Conservation (phyloP, 2,329 filamentous ascomycete species). For the Diaporthe citriasiana region DNA sequence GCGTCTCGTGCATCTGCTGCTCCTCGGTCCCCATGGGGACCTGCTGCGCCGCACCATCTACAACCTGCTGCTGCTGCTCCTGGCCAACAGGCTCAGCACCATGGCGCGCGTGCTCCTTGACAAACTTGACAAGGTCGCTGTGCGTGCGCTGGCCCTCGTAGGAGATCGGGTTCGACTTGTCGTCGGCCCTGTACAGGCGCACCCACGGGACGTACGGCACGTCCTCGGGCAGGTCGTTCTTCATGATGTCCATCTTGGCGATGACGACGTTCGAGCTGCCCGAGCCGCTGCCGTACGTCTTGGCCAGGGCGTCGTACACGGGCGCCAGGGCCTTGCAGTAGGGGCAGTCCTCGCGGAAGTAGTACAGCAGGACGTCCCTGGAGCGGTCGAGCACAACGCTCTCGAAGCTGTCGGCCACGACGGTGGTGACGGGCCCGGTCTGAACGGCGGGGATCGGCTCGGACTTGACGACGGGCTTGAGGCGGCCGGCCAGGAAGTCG, state of each 20-base stretch:
- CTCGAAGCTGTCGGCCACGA: conserved; percentile 95
- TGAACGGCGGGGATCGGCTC: conserved; percentile 95
- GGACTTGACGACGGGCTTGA: conserved; percentile 97
- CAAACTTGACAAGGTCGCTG: conserved; percentile 91
- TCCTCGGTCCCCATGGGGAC: conserved; percentile 62
- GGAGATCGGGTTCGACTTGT: conserved; percentile 86
- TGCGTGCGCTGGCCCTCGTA: conserved; percentile 91
- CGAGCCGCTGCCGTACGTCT: conserved; percentile 81
- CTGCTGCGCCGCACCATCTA: conserved; percentile 62
- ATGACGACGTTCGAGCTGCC: conserved; percentile 88
- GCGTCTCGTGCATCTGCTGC: conserved; percentile 62
- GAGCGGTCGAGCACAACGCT: conserved; percentile 90
- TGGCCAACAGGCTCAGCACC: conserved; percentile 76
- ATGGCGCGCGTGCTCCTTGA: conserved; percentile 95
- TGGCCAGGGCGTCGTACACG: conserved; percentile 93
- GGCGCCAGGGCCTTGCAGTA: conserved; percentile 99
- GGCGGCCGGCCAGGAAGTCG: conserved; percentile 86
- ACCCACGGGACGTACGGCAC: conserved; percentile 99
- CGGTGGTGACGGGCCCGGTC: conserved; percentile 86
- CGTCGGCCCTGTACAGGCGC: conserved; percentile 94
- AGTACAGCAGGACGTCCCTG: conserved; percentile 98
- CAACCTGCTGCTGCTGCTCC: conserved; percentile 68
- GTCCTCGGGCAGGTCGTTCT: conserved; percentile 97
- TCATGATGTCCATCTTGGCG: conserved; percentile 96
- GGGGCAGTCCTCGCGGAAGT: conserved; percentile 99